These are phyloP conservation scores for Entonaema liquescens DNA, from an alignment of 495 filamentous ascomycete genomes.

Conservation along the genomic window DNA sequence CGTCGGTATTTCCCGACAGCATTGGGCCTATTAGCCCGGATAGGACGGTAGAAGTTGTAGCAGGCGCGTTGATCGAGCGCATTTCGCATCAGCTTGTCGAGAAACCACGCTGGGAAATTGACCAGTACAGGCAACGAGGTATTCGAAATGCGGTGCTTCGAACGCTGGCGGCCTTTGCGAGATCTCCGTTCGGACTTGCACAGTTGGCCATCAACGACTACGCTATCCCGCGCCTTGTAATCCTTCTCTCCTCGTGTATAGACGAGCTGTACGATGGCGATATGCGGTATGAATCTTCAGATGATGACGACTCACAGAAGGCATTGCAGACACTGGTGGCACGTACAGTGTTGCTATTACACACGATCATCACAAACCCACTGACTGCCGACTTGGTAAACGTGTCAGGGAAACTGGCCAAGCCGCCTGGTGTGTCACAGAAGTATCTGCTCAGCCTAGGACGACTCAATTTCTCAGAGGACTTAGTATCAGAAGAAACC, in stretches of 20 bases:
- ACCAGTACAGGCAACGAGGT: slow-evolving; percentile 43
- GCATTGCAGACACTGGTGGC: slow-evolving; percentile 41
- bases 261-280: slow-evolving; percentile 57
- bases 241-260: slow-evolving; percentile 51
- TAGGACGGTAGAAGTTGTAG: slow-evolving; percentile 44
- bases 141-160: slow-evolving; percentile 48
- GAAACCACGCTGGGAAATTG: slow-evolving; percentile 49
- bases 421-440: slow-evolving; percentile 49
- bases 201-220: slow-evolving; percentile 51
- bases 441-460: slow-evolving; percentile 55
- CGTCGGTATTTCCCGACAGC: slow-evolving; percentile 53
- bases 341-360: slow-evolving; percentile 48
- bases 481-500: slow-evolving; percentile 57
- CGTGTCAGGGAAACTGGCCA: slow-evolving; percentile 50
- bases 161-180: slow-evolving; percentile 50
- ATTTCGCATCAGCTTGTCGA: slow-evolving; percentile 53
- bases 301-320: slow-evolving; percentile 25
- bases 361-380: slow-evolving; percentile 54
- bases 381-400: slow-evolving; percentile 46
- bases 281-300: slow-evolving; percentile 37
- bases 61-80: slow-evolving; percentile 51
- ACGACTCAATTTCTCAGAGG: slow-evolving; percentile 58
- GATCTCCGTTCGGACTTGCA: slow-evolving; percentile 50
- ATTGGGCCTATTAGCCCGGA: slow-evolving; percentile 55
- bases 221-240: slow-evolving; percentile 53